A percentile compares a stretch with the other conserved stretches of the same genome.
Evolutionary conservation across 352 stramenopile genomes (phyloP).

Genomic region (Phytopythium vexans): DNA sequence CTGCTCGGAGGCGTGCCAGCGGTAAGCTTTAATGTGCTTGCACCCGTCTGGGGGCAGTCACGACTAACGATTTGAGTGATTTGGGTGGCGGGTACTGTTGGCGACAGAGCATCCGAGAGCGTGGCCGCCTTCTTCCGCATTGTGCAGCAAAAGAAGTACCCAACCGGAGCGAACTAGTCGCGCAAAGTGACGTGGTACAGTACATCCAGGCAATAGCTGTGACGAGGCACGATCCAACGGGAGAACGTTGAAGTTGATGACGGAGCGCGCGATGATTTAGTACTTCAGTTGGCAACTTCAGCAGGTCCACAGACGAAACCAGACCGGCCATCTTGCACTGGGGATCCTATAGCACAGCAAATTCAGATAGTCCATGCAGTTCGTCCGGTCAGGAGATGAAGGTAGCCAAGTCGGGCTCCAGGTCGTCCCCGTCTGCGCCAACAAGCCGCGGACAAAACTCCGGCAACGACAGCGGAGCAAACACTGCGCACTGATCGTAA

Average conservation of each 20-base stretch:
- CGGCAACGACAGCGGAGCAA: constrained; percentile 1
- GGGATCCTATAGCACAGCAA: too few relatives aligned
- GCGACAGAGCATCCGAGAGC: constrained; percentile 60
- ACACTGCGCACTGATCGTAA: constrained; percentile 6
- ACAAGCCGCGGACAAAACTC: constrained; percentile 2
- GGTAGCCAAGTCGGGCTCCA: not conserved
- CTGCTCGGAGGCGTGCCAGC: constrained; percentile 72
- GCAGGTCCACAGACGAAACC: too few relatives aligned
- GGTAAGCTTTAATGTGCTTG: constrained; percentile 22
- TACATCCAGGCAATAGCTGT: constrained; percentile 17
- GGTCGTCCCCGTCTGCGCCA: constrained; percentile 3
- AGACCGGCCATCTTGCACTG: too few relatives aligned
- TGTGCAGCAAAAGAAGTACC: constrained; percentile 75
- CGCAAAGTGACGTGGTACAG: constrained; percentile 1
- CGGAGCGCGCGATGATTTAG: not conserved
- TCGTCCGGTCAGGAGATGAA: not conserved
- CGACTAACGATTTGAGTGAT: constrained; percentile 2
- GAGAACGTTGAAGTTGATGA: not conserved
- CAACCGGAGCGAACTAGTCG: constrained; percentile 13
- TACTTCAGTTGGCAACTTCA: not conserved
- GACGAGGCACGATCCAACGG: not conserved
- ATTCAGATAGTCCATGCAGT: not conserved
- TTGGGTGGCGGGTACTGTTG: not conserved
- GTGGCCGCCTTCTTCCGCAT: constrained; percentile 74
- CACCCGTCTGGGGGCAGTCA: not conserved